phyloP scores from a whole-genome alignment of 2,329 filamentous ascomycete species.

The Penicillium sp. region DNA sequence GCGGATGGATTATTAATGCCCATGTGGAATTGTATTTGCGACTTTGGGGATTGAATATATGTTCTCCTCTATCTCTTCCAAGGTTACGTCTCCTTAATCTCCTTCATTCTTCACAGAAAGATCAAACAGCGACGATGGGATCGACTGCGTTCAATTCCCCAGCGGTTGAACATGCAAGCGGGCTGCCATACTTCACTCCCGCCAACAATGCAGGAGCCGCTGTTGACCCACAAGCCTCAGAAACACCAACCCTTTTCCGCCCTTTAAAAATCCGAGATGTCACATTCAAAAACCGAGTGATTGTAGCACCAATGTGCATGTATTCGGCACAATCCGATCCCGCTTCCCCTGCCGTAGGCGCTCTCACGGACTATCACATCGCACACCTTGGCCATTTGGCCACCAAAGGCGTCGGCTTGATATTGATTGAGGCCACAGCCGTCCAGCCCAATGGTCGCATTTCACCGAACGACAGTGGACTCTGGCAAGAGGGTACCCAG shows the following conservation, averaged over 20 bases:
- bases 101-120: no score
- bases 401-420: constrained; percentile 69
- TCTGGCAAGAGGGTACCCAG: constrained; percentile 70
- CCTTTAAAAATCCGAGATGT: constrained; percentile 58
- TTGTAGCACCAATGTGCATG: constrained; percentile 64
- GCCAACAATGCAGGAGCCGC: constrained; percentile 39
- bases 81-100: no score
- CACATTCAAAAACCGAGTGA: constrained; percentile 65
- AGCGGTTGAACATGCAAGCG: constrained; percentile 17
- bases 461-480: constrained; percentile 59
- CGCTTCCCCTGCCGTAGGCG: constrained; percentile 49
- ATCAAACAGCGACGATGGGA: constrained; percentile 3
- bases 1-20: neutral
- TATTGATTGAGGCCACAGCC: constrained; percentile 75
- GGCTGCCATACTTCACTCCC: constrained; percentile 41
- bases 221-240: constrained; percentile 35
- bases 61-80: no score
- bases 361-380: constrained; percentile 77
- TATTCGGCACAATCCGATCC: constrained; percentile 60
- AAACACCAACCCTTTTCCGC: constrained; percentile 57
- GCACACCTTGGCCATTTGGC: constrained; percentile 79
- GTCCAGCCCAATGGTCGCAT: constrained; percentile 78
- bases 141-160: constrained; percentile 15
- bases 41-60: neutral
- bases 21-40: neutral